Base-by-base conservation (phyloP, 1,139 yeast genomes). In the Zygoascus meyerae region DNA sequence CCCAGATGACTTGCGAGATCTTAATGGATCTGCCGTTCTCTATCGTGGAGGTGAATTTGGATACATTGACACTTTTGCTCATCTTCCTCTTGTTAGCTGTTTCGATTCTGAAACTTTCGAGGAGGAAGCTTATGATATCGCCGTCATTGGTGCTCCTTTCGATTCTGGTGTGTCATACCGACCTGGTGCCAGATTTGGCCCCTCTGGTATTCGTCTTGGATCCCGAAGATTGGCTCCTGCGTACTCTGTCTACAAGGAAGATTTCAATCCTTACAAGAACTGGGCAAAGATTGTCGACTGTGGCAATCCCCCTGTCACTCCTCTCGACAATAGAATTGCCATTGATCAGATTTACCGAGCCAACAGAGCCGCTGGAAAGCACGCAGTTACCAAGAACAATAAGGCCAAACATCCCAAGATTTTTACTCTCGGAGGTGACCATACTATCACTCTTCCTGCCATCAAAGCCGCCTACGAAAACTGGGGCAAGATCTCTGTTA, bases 121-220 rank as follows among this genome's bases (percentile, higher is more conserved):
- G 15, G 32, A 47, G n/a, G 53, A 50, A 39, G 44, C 46, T 21
- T 83, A 73, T 55, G 94, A 84, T 57, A 74, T 84, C 52, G 94
- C 83, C 1, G 59, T 84, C 32, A 73, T 83, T 51, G 90, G 90
- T 2, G 83, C 81, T 8, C 90, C 90, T 1, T 83, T 83, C 57
- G 90, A 83, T 57, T 82, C 89, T 2, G 89, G 86, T 0, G 78
- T 78, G 0, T 75, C 86, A 1, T 83, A 79, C 62, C 68, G 90
- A 53, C 76, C 85, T 0, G 89, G 90, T 11, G 86, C 92, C 2
- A 66, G 92, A 50, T 83, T 83, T 63, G 92, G 92, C 1, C 92
- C 92, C 3, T 68, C 83, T 44, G 86, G 86, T 2, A 81, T 83
- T 45, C 68, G 92, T 52, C 69, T 74, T 9, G 87, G 86, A 1